Evolutionary conservation across 2,329 filamentous ascomycete genomes (phyloP).

Genomic region (Cladophialophora yegresii): DNA sequence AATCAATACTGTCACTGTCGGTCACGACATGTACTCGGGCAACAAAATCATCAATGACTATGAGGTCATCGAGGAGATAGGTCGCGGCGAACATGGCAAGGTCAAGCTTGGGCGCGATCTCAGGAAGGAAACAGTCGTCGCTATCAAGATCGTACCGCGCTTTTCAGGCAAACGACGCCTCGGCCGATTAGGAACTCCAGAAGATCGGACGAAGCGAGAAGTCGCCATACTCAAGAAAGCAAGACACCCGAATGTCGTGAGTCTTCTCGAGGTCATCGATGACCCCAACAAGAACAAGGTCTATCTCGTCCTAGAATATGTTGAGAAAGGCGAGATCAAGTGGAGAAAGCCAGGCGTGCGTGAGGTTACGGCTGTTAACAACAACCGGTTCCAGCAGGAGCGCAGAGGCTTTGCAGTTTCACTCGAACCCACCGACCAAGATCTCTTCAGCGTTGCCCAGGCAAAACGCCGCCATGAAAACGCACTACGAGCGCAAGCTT

Average conservation of each 20-base stretch:
- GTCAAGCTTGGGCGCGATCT: constrained; percentile 90
- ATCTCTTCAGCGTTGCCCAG: constrained; percentile 51
- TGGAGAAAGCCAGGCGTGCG: constrained; percentile 89
- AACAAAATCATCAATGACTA: constrained; percentile 98
- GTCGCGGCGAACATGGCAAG: constrained; percentile 93
- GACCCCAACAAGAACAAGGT: constrained; percentile 96
- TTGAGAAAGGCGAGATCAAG: constrained; percentile 88
- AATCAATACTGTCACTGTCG: constrained; percentile 89
- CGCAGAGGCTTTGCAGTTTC: constrained; percentile 80
- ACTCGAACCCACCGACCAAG: constrained; percentile 48
- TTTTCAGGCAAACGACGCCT: constrained; percentile 91
- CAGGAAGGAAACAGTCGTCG: constrained; percentile 74
- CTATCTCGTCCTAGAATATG: constrained; percentile 95
- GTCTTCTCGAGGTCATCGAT: constrained; percentile 93
- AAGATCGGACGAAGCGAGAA: constrained; percentile 82
- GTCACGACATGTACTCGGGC: constrained; percentile 83
- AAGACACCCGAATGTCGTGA: constrained; percentile 94
- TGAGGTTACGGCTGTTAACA: constrained; percentile 80
- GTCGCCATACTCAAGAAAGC: constrained; percentile 99
- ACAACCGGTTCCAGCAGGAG: constrained; percentile 69
- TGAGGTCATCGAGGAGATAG: constrained; percentile 93
- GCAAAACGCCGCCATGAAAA: constrained; percentile 63
- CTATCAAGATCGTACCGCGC: constrained; percentile 97
- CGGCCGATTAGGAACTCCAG: constrained; percentile 70
- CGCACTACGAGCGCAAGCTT: constrained; percentile 60